Conservation (phyloP, 2,329 filamentous ascomycete genomes). For the Diaporthe ilicicola region DNA sequence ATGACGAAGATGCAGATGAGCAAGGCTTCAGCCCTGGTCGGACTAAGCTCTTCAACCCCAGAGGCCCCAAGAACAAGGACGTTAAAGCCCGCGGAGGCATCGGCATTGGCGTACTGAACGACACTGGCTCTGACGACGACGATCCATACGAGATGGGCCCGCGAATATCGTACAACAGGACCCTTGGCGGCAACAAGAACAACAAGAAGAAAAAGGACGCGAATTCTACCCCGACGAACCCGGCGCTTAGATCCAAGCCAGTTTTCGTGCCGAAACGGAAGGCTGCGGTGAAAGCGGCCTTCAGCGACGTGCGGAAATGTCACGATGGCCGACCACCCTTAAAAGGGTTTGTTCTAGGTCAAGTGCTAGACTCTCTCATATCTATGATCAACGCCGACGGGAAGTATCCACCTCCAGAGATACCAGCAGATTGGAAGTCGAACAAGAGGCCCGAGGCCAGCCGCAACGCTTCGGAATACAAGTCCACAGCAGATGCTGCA, state of each 20-base stretch:
- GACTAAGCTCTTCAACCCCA: constrained; percentile 35
- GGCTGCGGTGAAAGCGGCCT: constrained; percentile 45
- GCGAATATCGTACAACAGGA: constrained; percentile 84
- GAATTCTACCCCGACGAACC: constrained; percentile 65
- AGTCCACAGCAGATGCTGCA: constrained; percentile 80
- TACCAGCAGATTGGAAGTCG: constrained; percentile 79
- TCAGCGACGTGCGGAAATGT: constrained; percentile 70
- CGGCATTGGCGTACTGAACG: constrained; percentile 88
- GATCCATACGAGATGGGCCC: constrained; percentile 94
- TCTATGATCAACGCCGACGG: constrained; percentile 51
- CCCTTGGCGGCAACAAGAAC: constrained; percentile 83
- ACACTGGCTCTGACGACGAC: constrained; percentile 93
- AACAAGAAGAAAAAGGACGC: constrained; percentile 70
- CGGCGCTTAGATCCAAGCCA: constrained; percentile 71
- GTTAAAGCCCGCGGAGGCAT: constrained; percentile 71
- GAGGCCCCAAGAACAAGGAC: constrained; percentile 57
- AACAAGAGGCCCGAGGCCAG: constrained; percentile 53
- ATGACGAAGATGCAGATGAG: constrained; percentile 54
- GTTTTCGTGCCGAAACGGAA: constrained; percentile 78
- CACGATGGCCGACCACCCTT: constrained; percentile 84
- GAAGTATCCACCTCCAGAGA: constrained; percentile 70
- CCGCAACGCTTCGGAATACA: constrained; percentile 51
- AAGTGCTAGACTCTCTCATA: constrained; percentile 55
- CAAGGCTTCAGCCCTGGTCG: constrained; percentile 37
- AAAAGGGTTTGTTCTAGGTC: constrained; percentile 80